Conservation (phyloP, 73 alveolate genomes). For the Symbiodinium pilosum region DNA sequence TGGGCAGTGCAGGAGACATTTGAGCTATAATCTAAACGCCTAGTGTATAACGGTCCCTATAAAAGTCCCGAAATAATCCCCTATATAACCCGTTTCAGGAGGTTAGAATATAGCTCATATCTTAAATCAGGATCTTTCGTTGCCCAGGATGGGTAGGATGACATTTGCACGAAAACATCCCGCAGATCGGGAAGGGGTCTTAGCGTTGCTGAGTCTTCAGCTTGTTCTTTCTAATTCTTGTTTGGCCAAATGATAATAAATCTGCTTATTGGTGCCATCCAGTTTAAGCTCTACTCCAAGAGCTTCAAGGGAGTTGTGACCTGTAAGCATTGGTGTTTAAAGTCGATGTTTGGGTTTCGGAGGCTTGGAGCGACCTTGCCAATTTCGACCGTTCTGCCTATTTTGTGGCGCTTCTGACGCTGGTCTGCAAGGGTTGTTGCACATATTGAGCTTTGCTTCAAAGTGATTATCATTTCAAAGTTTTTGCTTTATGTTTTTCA, state of each 20-base stretch:
- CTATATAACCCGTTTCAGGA: too few relatives aligned
- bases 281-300: not conserved
- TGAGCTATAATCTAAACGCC: too few relatives aligned
- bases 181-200: not conserved
- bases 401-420: slow-evolving; percentile 55
- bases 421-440: not conserved
- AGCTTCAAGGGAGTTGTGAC: not conserved
- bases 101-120: too few relatives aligned
- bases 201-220: not conserved
- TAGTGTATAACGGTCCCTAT: too few relatives aligned
- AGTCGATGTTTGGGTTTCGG: too few relatives aligned
- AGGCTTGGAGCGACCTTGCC: not conserved
- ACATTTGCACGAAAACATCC: not conserved
- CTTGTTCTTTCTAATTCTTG: not conserved
- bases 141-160: too few relatives aligned
- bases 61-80: too few relatives aligned
- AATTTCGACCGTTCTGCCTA: slow-evolving; percentile 21
- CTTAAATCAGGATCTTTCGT: too few relatives aligned
- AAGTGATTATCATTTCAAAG: not conserved
- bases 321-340: too few relatives aligned
- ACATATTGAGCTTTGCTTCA: not conserved
- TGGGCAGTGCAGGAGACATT: too few relatives aligned
- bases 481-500: not conserved
- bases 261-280: too few relatives aligned
- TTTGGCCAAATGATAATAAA: too few relatives aligned